Percentiles rank a stretch among this genome's conserved stretches.
Evolutionary conservation across 371 early-diverging fungal genomes (phyloP).

Genomic region (Circinella umbellata): DNA sequence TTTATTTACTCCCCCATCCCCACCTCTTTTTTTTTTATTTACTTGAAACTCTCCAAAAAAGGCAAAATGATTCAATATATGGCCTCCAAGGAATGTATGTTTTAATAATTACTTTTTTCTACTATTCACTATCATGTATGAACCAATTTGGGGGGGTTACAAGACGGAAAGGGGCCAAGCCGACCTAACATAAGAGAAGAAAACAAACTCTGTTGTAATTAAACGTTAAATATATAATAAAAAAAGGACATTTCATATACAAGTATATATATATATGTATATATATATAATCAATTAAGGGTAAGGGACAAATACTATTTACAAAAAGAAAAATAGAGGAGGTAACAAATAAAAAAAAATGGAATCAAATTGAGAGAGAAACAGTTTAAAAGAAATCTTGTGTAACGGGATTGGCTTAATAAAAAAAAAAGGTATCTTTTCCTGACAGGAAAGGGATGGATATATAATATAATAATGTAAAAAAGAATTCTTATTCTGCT

Average conservation of each 20-base stretch:
- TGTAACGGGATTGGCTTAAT: not conserved
- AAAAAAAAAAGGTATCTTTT: not conserved
- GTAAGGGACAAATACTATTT: not conserved
- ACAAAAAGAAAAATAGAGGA: too few relatives aligned
- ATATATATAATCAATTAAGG: too few relatives aligned
- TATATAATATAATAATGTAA: not conserved
- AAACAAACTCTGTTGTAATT: too few relatives aligned
- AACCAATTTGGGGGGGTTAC: too few relatives aligned
- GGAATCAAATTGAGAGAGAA: not conserved
- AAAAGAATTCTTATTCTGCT: not conserved
- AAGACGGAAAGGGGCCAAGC: too few relatives aligned
- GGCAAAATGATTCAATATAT: constrained; percentile 9
- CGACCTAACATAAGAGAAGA: too few relatives aligned
- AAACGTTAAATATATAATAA: too few relatives aligned
- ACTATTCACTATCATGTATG: too few relatives aligned
- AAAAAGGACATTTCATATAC: constrained; percentile 5
- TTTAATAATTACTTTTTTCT: not conserved
- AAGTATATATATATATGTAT: not conserved
- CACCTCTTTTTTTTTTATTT: not conserved
- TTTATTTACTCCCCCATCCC: not conserved
- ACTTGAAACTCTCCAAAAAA: not conserved
- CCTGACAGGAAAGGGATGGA: constrained; percentile 4
- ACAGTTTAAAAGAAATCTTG: too few relatives aligned
- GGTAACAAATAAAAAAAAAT: not conserved
- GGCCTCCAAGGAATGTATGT: constrained; percentile 1